Percentiles rank a stretch among this genome's conserved stretches.
These are phyloP conservation scores for Mucor irregularis DNA, from an alignment of 371 early-diverging fungal genomes.

Conservation along the genomic window DNA sequence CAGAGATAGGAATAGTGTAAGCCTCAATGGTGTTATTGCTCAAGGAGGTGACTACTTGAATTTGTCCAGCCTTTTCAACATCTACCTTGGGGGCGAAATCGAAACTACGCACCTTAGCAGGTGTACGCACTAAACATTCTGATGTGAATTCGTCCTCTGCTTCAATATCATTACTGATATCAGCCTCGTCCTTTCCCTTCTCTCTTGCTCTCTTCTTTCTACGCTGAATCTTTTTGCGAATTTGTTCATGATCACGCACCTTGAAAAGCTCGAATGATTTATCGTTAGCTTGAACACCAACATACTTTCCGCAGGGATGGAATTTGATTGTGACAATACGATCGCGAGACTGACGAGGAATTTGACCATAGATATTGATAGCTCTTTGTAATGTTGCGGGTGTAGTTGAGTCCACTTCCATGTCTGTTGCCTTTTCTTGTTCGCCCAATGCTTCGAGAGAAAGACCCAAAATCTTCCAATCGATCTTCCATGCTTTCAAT, in stretches of 20 bases:
- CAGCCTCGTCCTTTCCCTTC: slow-evolving; percentile 63
- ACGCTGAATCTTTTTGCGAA: slow-evolving; percentile 81
- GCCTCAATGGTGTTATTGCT: slow-evolving; percentile 77
- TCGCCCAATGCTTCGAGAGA: slow-evolving; percentile 46
- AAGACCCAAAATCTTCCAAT: slow-evolving; percentile 55
- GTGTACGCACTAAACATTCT: slow-evolving; percentile 64
- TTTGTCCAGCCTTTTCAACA: slow-evolving; percentile 54
- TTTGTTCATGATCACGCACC: slow-evolving; percentile 72
- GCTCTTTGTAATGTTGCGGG: slow-evolving; percentile 50
- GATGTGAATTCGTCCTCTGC: slow-evolving; percentile 71
- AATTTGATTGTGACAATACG: slow-evolving; percentile 76
- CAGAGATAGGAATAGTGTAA: slow-evolving; percentile 55
- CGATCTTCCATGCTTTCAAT: slow-evolving; percentile 86
- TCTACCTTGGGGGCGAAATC: slow-evolving; percentile 67
- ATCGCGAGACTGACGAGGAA: slow-evolving; percentile 82
- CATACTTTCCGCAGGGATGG: slow-evolving; percentile 72
- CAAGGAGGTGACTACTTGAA: slow-evolving; percentile 61
- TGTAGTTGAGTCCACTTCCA: slow-evolving; percentile 23
- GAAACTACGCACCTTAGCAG: slow-evolving; percentile 75
- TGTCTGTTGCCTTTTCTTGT: slow-evolving; percentile 28
- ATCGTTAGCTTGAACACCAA: slow-evolving; percentile 82
- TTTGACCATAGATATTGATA: slow-evolving; percentile 68
- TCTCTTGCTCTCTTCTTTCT: slow-evolving; percentile 80
- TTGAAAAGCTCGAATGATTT: slow-evolving; percentile 82
- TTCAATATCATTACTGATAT: slow-evolving; percentile 52